Evolutionary conservation across 306 rosid species (phyloP).

Genomic region (Carpinus fangiana): DNA sequence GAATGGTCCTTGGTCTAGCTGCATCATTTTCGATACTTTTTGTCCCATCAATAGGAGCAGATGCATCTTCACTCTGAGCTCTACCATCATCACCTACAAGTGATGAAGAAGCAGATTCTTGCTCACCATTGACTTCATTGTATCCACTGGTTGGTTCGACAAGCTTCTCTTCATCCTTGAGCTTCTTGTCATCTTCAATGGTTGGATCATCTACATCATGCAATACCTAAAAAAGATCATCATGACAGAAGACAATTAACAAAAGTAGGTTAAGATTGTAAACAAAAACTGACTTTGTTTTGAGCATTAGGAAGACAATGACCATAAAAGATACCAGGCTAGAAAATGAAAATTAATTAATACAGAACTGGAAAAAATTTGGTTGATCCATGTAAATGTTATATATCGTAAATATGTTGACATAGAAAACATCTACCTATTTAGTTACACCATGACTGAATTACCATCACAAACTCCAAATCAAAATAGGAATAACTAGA

Average conservation of each 20-base stretch:
- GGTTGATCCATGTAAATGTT: neutral
- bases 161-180: constrained; percentile 10
- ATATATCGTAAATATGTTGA: neutral
- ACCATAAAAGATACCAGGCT: neutral
- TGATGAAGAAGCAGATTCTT: constrained; percentile 38
- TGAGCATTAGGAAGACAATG: neutral
- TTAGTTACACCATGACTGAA: neutral
- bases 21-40: constrained; percentile 30
- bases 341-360: neutral
- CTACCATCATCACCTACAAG: constrained; percentile 36
- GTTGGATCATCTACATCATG: constrained; percentile 44
- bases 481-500: constrained; percentile 2
- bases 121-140: constrained; percentile 36
- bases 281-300: neutral
- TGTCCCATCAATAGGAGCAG: constrained; percentile 34
- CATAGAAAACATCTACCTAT: neutral
- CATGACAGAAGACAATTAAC: constrained; percentile 19
- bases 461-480: neutral
- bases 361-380: neutral
- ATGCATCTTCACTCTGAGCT: constrained; percentile 41
- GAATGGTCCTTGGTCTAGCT: constrained; percentile 44
- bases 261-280: constrained; percentile 10
- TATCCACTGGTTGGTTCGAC: constrained; percentile 36
- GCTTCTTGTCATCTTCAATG: constrained; percentile 45
- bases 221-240: constrained; percentile 41